Conservation (phyloP, 1,284 basidiomycete genomes). For the Marasmius tenuissimus region DNA sequence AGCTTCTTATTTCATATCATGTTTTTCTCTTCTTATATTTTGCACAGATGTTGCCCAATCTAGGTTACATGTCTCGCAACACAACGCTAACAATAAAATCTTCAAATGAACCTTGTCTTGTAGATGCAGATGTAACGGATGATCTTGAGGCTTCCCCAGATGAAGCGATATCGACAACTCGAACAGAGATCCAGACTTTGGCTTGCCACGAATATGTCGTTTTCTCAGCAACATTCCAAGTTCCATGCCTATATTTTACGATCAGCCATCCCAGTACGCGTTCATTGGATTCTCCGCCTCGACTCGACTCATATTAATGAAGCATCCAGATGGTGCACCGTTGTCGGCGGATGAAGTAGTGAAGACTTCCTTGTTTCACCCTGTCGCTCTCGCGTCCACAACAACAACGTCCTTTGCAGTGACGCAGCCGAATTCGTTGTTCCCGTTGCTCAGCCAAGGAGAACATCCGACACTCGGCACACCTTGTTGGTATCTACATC, state of each 20-base stretch:
- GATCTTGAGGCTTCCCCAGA: conserved; percentile 31
- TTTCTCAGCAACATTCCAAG: conserved; percentile 72
- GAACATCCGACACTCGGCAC: conserved; percentile 76
- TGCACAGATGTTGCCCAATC: conserved; percentile 28
- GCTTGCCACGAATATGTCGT: conserved; percentile 63
- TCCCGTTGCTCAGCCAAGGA: conserved; percentile 79
- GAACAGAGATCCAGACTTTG: conserved; percentile 26
- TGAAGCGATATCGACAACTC: conserved; percentile 29
- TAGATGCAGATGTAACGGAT: background rate
- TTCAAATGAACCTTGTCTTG: background rate
- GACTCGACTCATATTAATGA: conserved; percentile 6
- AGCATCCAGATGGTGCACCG: conserved; percentile 59
- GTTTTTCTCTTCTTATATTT: conserved; percentile 7
- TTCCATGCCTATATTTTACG: conserved; percentile 79
- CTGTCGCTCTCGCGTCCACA: conserved; percentile 41
- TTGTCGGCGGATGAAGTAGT: conserved; percentile 56
- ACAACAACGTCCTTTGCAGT: conserved; percentile 54
- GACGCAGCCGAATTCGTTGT: conserved; percentile 46
- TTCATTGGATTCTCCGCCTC: background rate
- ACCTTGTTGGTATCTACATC: conserved; percentile 82
- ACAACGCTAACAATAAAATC: conserved; percentile 11
- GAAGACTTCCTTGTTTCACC: conserved; percentile 58
- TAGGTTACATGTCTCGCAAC: conserved; percentile 51
- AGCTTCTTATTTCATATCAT: conserved; percentile 9
- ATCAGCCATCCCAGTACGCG: conserved; percentile 64